A percentile compares a stretch with the other conserved stretches of the same genome.
phyloP scores from a whole-genome alignment of 768 basidiomycete genomes.

The Xerocomellus intermedius region DNA sequence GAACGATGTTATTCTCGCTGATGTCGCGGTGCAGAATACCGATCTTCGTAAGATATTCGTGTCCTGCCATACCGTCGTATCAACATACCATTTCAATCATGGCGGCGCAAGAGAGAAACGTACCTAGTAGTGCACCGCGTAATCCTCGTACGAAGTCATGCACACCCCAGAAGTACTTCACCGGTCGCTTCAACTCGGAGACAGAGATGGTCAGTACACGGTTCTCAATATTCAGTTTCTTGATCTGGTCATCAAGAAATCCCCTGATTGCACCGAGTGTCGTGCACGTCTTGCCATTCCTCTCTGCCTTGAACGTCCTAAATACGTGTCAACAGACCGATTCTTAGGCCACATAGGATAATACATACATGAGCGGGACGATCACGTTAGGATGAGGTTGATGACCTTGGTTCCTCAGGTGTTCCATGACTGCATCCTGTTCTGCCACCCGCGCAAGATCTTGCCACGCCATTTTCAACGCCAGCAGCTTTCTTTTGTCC shows the following conservation, averaged over 20 bases:
- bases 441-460: not conserved
- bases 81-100: not conserved
- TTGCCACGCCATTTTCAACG: constrained; percentile 9
- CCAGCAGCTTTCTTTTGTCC: no score
- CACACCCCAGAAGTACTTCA: constrained; percentile 11
- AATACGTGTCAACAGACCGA: no score
- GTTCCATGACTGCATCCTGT: not conserved
- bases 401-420: not conserved
- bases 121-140: constrained; percentile 9
- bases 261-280: constrained; percentile 4
- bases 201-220: not conserved
- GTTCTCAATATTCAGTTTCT: not conserved
- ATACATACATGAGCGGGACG: not conserved
- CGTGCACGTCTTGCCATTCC: not conserved
- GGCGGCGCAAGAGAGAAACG: not conserved
- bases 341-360: not conserved
- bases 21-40: constrained; percentile 34
- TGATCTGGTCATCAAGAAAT: not conserved
- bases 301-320: not conserved
- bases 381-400: not conserved
- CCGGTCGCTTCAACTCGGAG: not conserved
- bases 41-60: constrained; percentile 5
- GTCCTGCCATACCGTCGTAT: not conserved
- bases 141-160: constrained; percentile 15
- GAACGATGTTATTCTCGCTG: constrained; percentile 35